Evolutionary conservation across 257 asterid species (phyloP).

Genomic region (Solanum ahanhuiri): DNA sequence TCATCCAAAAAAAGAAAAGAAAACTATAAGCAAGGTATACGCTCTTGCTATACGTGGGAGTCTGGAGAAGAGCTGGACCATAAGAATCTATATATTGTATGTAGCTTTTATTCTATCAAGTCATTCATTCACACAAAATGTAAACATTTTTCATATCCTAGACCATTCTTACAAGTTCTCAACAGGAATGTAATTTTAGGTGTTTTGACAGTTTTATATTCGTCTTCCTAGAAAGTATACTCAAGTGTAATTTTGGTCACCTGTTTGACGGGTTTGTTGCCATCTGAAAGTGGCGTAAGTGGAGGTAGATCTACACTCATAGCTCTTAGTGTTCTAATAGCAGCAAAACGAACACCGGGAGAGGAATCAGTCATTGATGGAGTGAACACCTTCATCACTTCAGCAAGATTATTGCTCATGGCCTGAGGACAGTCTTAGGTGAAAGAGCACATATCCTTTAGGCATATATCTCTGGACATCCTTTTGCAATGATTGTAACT

Average conservation of each 20-base stretch:
- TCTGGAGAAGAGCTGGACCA: too few relatives aligned
- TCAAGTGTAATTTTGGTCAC: neutral
- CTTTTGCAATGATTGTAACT: neutral
- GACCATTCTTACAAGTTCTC: too few relatives aligned
- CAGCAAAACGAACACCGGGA: neutral
- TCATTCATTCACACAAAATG: too few relatives aligned
- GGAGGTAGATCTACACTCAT: neutral
- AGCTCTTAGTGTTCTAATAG: neutral
- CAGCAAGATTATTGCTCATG: neutral
- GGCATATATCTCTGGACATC: neutral
- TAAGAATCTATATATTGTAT: too few relatives aligned
- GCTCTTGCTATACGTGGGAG: too few relatives aligned
- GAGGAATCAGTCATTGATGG: neutral
- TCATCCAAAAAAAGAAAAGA: too few relatives aligned
- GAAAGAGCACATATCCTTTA: neutral
- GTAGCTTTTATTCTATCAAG: too few relatives aligned
- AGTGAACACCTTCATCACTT: neutral
- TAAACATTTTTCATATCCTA: too few relatives aligned
- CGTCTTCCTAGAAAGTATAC: too few relatives aligned
- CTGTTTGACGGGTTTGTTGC: neutral
- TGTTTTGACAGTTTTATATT: too few relatives aligned
- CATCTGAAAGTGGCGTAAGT: neutral
- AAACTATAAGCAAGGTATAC: too few relatives aligned
- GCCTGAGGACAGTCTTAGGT: neutral
- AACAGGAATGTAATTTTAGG: too few relatives aligned